Evolutionary conservation across 2,329 filamentous ascomycete genomes (phyloP), one percentile per base, ranked within the genome.

Genomic region (Orbilia blumenaviensis): DNA sequence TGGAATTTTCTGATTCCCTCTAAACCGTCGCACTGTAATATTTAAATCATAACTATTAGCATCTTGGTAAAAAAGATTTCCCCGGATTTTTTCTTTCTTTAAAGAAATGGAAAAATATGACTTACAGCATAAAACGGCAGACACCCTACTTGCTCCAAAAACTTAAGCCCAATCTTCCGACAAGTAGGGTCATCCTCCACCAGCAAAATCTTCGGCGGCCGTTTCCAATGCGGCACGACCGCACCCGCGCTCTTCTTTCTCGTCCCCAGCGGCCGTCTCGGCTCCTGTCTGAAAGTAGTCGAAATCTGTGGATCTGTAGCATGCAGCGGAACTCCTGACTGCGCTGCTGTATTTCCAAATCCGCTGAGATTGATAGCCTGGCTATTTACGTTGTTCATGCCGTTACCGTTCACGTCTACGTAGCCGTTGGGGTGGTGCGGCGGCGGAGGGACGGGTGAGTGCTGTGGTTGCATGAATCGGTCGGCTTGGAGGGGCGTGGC

Each of bases 1-100:
- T 69, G 54, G 58, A 97, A 90, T 81, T 95, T 95, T 81, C 91
- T 92, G 56, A 97, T 94, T 61, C 95, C 95, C 82, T 97, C 93
- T 48, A 96, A 86, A 54, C 95, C 95, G 82, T 99, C 91, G 77
- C 91, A 87, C 89, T 96, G 80, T 81, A 79, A 82, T 42, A 16
- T n/a, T n/a, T n/a, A n/a, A n/a, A n/a, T n/a, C n/a, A n/a, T n/a
- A n/a, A n/a, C n/a, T n/a, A n/a, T n/a, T 29, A 6, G 41, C 18
- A 36, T 23, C 16, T 36, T 25, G 54, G n/a, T 29, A 29, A 12
- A 12, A 44, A n/a, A n/a, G n/a, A n/a, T n/a, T n/a, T n/a, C n/a
- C n/a, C 42, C 7, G 2, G 27, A 23, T 2, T 1, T 21, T 1
- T 8, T 23, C 38, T 0, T 3, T 21, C 1, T 23, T 23, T 9